phyloP scores from a whole-genome alignment of 768 basidiomycete genomes.

The Russula emetica region DNA sequence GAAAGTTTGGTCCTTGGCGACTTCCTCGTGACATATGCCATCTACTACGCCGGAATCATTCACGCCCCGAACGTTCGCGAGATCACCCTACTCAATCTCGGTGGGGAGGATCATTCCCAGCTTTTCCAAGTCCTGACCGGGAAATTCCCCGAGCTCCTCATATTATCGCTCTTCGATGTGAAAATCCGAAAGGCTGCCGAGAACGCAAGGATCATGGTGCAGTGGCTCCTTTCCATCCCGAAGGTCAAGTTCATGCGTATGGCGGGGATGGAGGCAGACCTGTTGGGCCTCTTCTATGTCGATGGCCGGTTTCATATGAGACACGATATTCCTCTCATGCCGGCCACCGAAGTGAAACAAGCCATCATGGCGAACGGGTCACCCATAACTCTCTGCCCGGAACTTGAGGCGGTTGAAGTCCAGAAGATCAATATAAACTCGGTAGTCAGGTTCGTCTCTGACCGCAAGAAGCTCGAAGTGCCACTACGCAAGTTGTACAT shows the following conservation, averaged over 20 bases:
- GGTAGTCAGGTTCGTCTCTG: constrained; percentile 3
- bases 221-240: constrained; percentile 59
- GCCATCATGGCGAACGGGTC: constrained; percentile 7
- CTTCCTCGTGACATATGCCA: constrained; percentile 46
- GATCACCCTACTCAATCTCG: constrained; percentile 53
- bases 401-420: constrained; percentile 21
- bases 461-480: constrained; percentile 1
- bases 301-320: constrained; percentile 21
- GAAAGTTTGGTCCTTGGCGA: constrained; percentile 55
- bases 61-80: constrained; percentile 54
- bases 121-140: constrained; percentile 46
- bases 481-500: constrained; percentile 23
- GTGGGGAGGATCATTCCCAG: constrained; percentile 47
- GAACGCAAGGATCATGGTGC: constrained; percentile 38
- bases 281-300: constrained; percentile 5
- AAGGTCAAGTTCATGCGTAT: constrained; percentile 36
- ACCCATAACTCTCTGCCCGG: constrained; percentile 10
- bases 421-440: constrained; percentile 1
- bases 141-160: constrained; percentile 48
- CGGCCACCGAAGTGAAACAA: background rate
- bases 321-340: constrained; percentile 18
- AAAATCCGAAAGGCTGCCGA: constrained; percentile 34
- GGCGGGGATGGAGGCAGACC: constrained; percentile 1
- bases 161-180: constrained; percentile 51
- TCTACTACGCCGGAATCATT: constrained; percentile 47